A percentile compares a stretch with the other conserved stretches of the same genome.
Evolutionary conservation across 441 rosid species (phyloP).

Genomic region (Hura crepitans): DNA sequence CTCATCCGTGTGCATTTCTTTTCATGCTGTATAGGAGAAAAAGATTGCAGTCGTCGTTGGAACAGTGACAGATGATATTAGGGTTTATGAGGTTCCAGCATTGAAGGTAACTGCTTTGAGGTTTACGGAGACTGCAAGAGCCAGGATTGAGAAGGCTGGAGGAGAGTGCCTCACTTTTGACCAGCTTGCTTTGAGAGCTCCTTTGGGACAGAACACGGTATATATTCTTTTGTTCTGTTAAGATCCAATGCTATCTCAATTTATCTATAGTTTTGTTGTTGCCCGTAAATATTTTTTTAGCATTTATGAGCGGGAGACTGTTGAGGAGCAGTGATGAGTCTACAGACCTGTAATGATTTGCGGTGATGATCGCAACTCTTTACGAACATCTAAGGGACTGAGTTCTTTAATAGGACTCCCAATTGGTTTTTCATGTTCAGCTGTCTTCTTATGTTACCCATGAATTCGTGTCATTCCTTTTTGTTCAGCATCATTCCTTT

Average conservation of each 20-base stretch:
- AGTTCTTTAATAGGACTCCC: neutral
- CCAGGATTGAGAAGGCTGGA: slow-evolving; percentile 87
- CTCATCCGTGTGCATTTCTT: neutral
- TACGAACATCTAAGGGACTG: slow-evolving; percentile 17
- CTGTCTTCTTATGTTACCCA: neutral
- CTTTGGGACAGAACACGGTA: slow-evolving; percentile 96
- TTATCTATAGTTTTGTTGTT: neutral
- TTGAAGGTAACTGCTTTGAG: slow-evolving; percentile 79
- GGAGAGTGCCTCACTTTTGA: slow-evolving; percentile 96
- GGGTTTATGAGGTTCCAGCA: slow-evolving; percentile 78
- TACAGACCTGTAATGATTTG: slow-evolving; percentile 23
- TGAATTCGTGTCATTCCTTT: neutral
- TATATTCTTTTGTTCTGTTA: neutral
- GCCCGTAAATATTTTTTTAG: neutral
- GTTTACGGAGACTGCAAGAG: slow-evolving; percentile 84
- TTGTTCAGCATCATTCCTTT: neutral
- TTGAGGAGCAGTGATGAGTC: slow-evolving; percentile 16
- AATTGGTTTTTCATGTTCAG: neutral
- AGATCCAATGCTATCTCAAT: neutral
- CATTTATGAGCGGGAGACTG: neutral
- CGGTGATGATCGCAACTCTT: slow-evolving; percentile 13
- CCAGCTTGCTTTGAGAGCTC: slow-evolving; percentile 82
- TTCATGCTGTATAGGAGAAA: slow-evolving; percentile 38
- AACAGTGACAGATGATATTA: slow-evolving; percentile 71
- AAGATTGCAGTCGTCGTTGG: slow-evolving; percentile 87